Evolutionary conservation across 2,329 filamentous ascomycete species (phyloP).

Genomic region (Aspergillus proliferans): DNA sequence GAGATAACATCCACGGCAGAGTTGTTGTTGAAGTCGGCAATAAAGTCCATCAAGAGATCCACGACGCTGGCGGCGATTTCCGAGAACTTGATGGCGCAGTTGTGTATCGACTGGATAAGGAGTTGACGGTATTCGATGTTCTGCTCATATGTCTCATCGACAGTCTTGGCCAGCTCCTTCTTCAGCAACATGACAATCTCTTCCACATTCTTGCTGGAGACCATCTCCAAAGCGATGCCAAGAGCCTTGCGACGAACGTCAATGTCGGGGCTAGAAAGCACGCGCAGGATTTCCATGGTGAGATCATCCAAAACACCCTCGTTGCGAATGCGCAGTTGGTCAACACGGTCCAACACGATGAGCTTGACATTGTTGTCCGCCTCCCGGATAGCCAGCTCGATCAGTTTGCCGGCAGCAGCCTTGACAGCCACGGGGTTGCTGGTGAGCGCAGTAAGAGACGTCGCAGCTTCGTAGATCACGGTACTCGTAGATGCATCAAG

Average conservation of each 20-base stretch:
- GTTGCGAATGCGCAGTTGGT: slow-evolving; percentile 78
- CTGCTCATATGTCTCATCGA: slow-evolving; percentile 98
- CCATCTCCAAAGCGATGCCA: slow-evolving; percentile 88
- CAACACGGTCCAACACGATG: slow-evolving; percentile 91
- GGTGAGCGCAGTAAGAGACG: slow-evolving; percentile 85
- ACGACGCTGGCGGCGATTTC: slow-evolving; percentile 96
- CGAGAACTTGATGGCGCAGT: slow-evolving; percentile 98
- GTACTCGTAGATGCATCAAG: slow-evolving; percentile 89
- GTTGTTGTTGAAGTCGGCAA: slow-evolving; percentile 94
- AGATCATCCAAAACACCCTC: slow-evolving; percentile 88
- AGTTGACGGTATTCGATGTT: slow-evolving; percentile 91
- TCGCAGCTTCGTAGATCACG: slow-evolving; percentile 95
- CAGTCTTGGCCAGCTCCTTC: slow-evolving; percentile 95
- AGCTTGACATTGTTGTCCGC: slow-evolving; percentile 99
- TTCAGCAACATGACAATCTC: slow-evolving; percentile 94
- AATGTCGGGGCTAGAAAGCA: slow-evolving; percentile 89
- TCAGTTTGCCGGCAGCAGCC: slow-evolving; percentile 90
- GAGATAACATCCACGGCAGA: slow-evolving; percentile 96
- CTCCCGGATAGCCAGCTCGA: slow-evolving; percentile 94
- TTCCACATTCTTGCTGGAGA: slow-evolving; percentile 97
- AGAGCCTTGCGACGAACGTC: slow-evolving; percentile 92
- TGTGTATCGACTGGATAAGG: slow-evolving; percentile 93
- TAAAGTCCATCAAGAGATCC: slow-evolving; percentile 96
- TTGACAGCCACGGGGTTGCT: slow-evolving; percentile 97
- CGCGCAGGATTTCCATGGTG: slow-evolving; percentile 93